Percentiles rank a stretch among this genome's conserved stretches.
These are phyloP conservation scores for Cladorrhinum sp. DNA, from an alignment of 2,329 filamentous ascomycete genomes.

Conservation along the genomic window DNA sequence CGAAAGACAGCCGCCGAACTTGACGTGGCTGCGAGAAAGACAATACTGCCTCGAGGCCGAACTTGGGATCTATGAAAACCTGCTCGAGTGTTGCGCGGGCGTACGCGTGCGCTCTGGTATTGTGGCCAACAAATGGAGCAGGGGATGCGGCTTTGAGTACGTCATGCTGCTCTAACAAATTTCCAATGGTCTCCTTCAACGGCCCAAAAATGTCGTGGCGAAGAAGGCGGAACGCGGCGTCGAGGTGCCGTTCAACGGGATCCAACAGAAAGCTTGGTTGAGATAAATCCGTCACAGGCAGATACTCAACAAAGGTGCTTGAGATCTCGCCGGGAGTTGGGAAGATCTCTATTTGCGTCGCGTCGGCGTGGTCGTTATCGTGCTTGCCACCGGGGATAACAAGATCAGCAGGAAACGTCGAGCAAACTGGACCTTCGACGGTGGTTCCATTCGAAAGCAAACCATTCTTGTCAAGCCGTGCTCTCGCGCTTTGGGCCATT, in stretches of 20 bases:
- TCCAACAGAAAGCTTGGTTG: slow-evolving; percentile 38
- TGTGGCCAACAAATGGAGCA: background rate
- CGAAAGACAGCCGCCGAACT: background rate
- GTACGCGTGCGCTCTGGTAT: slow-evolving; percentile 14
- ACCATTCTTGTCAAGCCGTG: no score
- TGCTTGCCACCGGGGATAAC: slow-evolving; percentile 35
- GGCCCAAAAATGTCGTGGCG: slow-evolving; percentile 22
- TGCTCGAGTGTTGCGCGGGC: slow-evolving; percentile 4
- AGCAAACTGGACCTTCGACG: slow-evolving; percentile 7
- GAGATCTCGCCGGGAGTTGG: slow-evolving; percentile 43
- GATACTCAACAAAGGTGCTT: slow-evolving; percentile 35
- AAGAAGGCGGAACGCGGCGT: slow-evolving; percentile 20
- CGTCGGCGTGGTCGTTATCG: slow-evolving; percentile 45
- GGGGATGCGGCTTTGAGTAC: background rate
- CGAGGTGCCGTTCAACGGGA: slow-evolving; percentile 21
- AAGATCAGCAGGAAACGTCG: slow-evolving; percentile 34
- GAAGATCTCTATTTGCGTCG: slow-evolving; percentile 42
- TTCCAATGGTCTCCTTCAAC: slow-evolving; percentile 18
- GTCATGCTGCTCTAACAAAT: background rate
- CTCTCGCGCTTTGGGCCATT: no score
- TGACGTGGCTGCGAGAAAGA: slow-evolving; percentile 20
- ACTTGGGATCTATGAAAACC: background rate
- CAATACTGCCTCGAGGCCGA: slow-evolving; percentile 17
- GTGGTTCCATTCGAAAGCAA: no score
- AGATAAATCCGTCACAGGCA: slow-evolving; percentile 38